Percentiles rank a stretch among this genome's conserved stretches.
Conservation (phyloP, 208 protist genomes). For the Histomonas meleagridis region DNA sequence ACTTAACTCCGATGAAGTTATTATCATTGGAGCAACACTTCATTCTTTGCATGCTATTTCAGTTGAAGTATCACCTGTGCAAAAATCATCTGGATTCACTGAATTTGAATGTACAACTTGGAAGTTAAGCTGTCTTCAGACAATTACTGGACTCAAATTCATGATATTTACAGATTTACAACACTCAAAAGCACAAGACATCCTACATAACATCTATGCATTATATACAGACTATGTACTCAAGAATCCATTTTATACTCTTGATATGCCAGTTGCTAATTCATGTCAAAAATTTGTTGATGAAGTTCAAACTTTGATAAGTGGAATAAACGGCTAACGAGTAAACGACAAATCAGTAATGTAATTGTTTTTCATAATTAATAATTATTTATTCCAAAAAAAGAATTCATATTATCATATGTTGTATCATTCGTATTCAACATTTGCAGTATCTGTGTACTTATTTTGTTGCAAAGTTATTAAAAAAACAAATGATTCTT, state of each 20-base stretch:
- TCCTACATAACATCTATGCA: not conserved
- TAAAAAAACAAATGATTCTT: too few species aligned
- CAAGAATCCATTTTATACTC: conserved; percentile 25
- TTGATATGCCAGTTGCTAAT: conserved; percentile 31
- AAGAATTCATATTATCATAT: too few species aligned
- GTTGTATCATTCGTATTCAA: too few species aligned
- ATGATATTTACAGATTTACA: conserved; percentile 27
- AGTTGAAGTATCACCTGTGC: not conserved
- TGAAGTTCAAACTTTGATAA: too few species aligned
- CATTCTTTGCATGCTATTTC: conserved; percentile 32
- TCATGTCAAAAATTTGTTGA: conserved; percentile 37
- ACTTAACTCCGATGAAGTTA: conserved; percentile 31
- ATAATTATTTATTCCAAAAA: too few species aligned
- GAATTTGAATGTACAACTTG: conserved; percentile 24
- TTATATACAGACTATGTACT: conserved; percentile 28
- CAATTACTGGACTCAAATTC: conserved; percentile 22
- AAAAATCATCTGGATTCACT: conserved; percentile 30
- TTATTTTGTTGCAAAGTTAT: too few species aligned
- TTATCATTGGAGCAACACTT: conserved; percentile 20
- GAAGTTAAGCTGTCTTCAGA: not conserved
- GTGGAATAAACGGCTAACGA: too few species aligned
- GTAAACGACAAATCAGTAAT: too few species aligned
- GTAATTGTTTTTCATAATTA: too few species aligned
- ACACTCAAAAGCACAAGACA: not conserved
- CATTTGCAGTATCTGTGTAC: too few species aligned